Percentiles rank a stretch among this genome's conserved stretches.
These are phyloP conservation scores for Sporothrix brasiliensis DNA, from an alignment of 2,329 filamentous ascomycete species.

Conservation along the genomic window DNA sequence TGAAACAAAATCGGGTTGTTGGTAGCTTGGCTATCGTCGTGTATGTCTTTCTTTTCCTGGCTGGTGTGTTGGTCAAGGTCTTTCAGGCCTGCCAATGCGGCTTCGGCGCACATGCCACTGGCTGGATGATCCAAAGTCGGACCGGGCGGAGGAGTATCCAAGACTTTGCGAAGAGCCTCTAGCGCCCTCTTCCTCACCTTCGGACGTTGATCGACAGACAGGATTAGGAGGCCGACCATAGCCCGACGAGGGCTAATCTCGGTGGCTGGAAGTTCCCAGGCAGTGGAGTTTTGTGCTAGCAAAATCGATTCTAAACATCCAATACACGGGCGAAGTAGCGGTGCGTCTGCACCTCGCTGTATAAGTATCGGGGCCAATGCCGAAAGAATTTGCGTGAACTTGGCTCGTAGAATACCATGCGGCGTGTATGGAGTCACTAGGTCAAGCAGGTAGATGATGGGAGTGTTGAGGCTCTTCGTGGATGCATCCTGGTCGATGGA, in stretches of 20 bases:
- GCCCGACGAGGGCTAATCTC: slow-evolving; percentile 85
- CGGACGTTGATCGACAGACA: slow-evolving; percentile 83
- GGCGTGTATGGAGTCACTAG: slow-evolving; percentile 84
- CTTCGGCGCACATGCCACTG: slow-evolving; percentile 94
- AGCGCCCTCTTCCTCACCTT: slow-evolving; percentile 94
- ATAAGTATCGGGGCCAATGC: slow-evolving; percentile 83
- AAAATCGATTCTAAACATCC: slow-evolving; percentile 92
- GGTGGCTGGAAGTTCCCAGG: slow-evolving; percentile 83
- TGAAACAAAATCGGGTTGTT: slow-evolving; percentile 88
- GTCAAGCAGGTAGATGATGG: slow-evolving; percentile 94
- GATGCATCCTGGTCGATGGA: slow-evolving; percentile 68
- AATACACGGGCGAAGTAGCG: slow-evolving; percentile 82
- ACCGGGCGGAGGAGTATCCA: slow-evolving; percentile 84
- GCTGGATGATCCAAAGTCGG: slow-evolving; percentile 93
- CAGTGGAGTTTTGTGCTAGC: slow-evolving; percentile 79
- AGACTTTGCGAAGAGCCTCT: slow-evolving; percentile 80
- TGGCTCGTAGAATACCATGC: slow-evolving; percentile 82
- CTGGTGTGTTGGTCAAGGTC: slow-evolving; percentile 68
- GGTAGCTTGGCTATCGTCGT: slow-evolving; percentile 54
- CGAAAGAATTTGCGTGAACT: slow-evolving; percentile 91
- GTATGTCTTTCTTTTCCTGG: slow-evolving; percentile 70
- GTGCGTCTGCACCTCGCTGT: slow-evolving; percentile 79
- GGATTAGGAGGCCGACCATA: slow-evolving; percentile 79
- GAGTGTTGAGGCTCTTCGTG: slow-evolving; percentile 80
- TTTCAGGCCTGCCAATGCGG: slow-evolving; percentile 76